Percentiles rank a stretch among this genome's conserved stretches.
Conservation (phyloP, 305 asterid species). For the Fraxinus floribunda region DNA sequence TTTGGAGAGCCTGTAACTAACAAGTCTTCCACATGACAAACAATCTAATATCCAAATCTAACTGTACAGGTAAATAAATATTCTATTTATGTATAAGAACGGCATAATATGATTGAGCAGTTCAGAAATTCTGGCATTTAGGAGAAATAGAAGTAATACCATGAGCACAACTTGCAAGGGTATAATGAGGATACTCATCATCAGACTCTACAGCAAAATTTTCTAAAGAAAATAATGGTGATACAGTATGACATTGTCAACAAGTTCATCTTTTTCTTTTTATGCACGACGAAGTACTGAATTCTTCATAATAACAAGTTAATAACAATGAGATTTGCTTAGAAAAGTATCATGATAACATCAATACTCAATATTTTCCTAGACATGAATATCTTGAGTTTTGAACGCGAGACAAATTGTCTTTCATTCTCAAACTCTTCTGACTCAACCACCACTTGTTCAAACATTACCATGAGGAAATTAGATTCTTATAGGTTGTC, state of each 20-base stretch:
- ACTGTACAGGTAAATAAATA: background rate
- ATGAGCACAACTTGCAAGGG: background rate
- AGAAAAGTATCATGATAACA: background rate
- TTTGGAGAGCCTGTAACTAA: background rate
- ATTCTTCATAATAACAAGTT: background rate
- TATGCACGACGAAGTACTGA: background rate
- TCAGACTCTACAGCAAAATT: background rate
- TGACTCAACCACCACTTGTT: background rate
- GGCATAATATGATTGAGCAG: background rate
- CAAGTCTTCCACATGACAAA: background rate
- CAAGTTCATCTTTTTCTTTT: background rate
- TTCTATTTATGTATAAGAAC: background rate
- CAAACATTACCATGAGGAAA: background rate
- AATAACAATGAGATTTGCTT: background rate
- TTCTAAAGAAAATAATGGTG: background rate
- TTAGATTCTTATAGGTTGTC: background rate
- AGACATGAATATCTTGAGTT: background rate
- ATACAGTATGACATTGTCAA: background rate
- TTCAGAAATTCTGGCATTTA: background rate
- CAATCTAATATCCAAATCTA: background rate
- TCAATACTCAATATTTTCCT: background rate
- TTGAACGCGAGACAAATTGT: background rate
- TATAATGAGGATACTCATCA: background rate
- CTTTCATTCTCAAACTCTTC: background rate
- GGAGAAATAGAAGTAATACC: background rate